phyloP scores from a whole-genome alignment of 2,329 filamentous ascomycete genomes.

The Epichloe coenophiala region DNA sequence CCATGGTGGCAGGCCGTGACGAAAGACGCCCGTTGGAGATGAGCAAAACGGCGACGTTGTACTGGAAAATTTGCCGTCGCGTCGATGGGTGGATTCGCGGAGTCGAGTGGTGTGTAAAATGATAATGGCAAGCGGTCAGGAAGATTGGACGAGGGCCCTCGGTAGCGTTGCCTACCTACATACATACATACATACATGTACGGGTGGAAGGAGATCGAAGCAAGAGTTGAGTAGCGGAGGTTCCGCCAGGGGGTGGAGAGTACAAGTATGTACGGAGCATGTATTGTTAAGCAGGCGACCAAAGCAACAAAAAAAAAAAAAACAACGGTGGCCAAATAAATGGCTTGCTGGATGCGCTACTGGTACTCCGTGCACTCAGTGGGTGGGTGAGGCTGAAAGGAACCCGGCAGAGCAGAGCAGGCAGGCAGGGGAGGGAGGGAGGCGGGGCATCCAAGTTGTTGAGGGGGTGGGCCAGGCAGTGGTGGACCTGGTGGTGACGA shows the following conservation, averaged over 20 bases:
- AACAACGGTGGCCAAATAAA: background rate
- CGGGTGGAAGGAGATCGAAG: slow-evolving; percentile 5
- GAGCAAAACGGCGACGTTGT: background rate
- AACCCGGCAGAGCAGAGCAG: slow-evolving; percentile 4
- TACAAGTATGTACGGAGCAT: background rate
- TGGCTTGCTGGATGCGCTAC: background rate
- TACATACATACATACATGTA: no score
- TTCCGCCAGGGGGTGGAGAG: slow-evolving; percentile 5
- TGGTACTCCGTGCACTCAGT: background rate
- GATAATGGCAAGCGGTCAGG: background rate
- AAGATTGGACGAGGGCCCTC: slow-evolving; percentile 10
- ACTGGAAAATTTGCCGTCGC: background rate
- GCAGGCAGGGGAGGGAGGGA: background rate
- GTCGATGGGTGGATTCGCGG: background rate
- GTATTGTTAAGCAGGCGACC: slow-evolving; percentile 4
- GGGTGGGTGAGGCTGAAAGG: slow-evolving; percentile 8
- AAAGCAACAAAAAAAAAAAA: background rate
- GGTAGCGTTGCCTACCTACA: background rate
- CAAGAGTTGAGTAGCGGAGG: slow-evolving; percentile 7
- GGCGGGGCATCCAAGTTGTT: background rate
- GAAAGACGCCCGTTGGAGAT: background rate
- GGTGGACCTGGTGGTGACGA: slow-evolving; percentile 7
- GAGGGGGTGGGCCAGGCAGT: background rate
- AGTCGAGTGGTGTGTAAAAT: background rate
- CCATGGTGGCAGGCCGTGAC: slow-evolving; percentile 21